Conservation (phyloP, 2,329 filamentous ascomycete species). For the Ophiostoma ips region DNA sequence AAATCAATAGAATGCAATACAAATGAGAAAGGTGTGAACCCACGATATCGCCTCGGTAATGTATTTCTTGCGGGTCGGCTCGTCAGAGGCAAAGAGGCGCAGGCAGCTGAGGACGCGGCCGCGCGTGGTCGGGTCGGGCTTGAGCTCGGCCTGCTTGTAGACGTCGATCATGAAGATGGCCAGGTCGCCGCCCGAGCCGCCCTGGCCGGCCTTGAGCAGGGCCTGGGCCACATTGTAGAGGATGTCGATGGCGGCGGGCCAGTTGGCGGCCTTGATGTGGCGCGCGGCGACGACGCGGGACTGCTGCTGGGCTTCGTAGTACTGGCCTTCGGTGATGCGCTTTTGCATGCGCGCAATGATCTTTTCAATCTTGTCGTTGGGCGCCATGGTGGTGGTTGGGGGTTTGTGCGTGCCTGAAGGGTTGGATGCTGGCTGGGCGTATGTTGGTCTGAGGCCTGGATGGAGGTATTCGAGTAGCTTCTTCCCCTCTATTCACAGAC, state of each 20-base stretch:
- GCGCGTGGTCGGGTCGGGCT: slow-evolving; percentile 60
- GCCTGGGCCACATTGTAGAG: slow-evolving; percentile 72
- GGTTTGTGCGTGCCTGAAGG: not conserved
- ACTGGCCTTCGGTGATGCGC: slow-evolving; percentile 51
- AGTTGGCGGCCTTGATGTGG: slow-evolving; percentile 81
- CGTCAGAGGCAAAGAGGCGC: slow-evolving; percentile 63
- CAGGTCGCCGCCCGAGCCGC: slow-evolving; percentile 82
- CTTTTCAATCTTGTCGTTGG: slow-evolving; percentile 35
- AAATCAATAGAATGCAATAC: not conserved
- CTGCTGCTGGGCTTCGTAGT: slow-evolving; percentile 97
- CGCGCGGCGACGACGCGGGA: slow-evolving; percentile 88
- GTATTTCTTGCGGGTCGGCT: slow-evolving; percentile 88
- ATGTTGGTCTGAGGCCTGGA: no score
- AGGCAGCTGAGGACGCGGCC: slow-evolving; percentile 65
- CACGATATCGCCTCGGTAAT: slow-evolving; percentile 71
- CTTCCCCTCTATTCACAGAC: no score
- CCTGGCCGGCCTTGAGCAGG: slow-evolving; percentile 82
- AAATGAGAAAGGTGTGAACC: slow-evolving; percentile 18
- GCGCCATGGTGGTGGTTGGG: slow-evolving; percentile 15
- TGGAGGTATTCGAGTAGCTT: no score
- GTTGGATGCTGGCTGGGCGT: no score
- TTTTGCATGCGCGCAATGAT: slow-evolving; percentile 55
- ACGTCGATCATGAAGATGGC: slow-evolving; percentile 80
- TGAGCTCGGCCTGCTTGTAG: slow-evolving; percentile 73
- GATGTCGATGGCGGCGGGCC: slow-evolving; percentile 72